Evolutionary conservation across 2,329 filamentous ascomycete genomes (phyloP).

Genomic region (Stachybotrys echinatus): DNA sequence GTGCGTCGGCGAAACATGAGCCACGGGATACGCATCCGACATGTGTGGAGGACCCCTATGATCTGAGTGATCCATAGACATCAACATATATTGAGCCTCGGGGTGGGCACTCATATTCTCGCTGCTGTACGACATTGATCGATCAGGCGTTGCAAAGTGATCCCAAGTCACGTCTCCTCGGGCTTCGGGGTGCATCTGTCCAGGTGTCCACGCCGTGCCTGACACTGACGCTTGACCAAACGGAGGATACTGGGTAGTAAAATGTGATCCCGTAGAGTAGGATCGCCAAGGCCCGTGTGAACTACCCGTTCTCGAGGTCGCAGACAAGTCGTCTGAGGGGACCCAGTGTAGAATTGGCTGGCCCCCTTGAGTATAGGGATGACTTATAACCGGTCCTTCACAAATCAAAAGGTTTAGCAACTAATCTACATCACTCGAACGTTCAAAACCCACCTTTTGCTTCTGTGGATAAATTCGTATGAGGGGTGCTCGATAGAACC

Average conservation of each 20-base stretch:
- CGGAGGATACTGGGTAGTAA: neutral
- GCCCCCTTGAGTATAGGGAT: neutral
- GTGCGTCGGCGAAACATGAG: neutral
- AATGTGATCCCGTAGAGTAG: neutral
- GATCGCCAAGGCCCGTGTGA: neutral
- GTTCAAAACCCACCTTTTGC: neutral
- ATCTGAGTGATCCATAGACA: slow-evolving; percentile 32
- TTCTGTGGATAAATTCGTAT: no score
- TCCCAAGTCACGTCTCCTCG: slow-evolving; percentile 42
- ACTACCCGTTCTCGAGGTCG: neutral
- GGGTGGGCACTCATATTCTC: slow-evolving; percentile 31
- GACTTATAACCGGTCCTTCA: neutral
- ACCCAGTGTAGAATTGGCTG: neutral
- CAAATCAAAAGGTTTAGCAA: no score
- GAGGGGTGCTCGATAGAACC: slow-evolving; percentile 19
- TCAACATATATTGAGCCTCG: slow-evolving; percentile 32
- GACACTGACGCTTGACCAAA: neutral
- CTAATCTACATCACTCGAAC: neutral
- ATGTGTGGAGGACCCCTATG: slow-evolving; percentile 22
- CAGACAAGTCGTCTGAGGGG: neutral
- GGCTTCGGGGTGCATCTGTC: slow-evolving; percentile 27
- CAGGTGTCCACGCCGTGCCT: slow-evolving; percentile 31
- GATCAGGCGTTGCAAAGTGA: slow-evolving; percentile 32
- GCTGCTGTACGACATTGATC: slow-evolving; percentile 44
- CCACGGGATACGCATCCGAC: neutral